Conservation (phyloP, 2,329 filamentous ascomycete genomes). For the Amesomyces nigricolor region DNA sequence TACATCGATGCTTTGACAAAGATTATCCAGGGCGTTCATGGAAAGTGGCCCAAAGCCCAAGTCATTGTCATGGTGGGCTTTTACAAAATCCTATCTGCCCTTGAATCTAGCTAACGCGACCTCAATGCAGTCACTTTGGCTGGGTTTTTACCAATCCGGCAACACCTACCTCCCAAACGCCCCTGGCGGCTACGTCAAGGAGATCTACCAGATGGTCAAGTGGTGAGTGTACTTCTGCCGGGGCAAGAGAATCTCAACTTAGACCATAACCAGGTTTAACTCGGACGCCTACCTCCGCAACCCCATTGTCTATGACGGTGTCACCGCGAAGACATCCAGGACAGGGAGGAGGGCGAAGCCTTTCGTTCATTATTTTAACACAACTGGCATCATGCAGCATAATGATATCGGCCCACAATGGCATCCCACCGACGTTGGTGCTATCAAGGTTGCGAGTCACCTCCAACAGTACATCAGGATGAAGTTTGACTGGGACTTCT, state of each 20-base stretch:
- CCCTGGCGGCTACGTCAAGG: conserved; percentile 39
- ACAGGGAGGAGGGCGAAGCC: conserved; percentile 32
- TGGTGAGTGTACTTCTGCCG: conserved; percentile 25
- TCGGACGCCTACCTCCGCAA: conserved; percentile 37
- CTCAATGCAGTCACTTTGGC: conserved; percentile 43
- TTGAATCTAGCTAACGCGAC: neutral
- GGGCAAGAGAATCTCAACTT: neutral
- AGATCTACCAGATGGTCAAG: conserved; percentile 46
- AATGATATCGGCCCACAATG: conserved; percentile 55
- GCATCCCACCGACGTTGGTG: conserved; percentile 57
- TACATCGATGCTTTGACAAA: conserved; percentile 40
- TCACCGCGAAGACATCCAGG: conserved; percentile 34
- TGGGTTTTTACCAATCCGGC: conserved; percentile 46
- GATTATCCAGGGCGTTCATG: conserved; percentile 43
- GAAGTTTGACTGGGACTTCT: conserved; percentile 51
- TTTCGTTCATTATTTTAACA: conserved; percentile 58
- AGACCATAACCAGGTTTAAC: conserved; percentile 36
- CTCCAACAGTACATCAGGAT: conserved; percentile 52
- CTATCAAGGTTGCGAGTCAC: conserved; percentile 56
- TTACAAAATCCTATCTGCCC: neutral
- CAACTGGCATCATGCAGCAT: conserved; percentile 54
- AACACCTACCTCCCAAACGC: conserved; percentile 44
- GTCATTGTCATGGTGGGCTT: conserved; percentile 39
- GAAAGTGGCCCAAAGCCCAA: conserved; percentile 42
- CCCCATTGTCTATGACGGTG: conserved; percentile 37